A percentile compares a stretch with the other conserved stretches of the same genome.
Conservation (phyloP, 192 early-diverging fungal genomes). For the Coemansia sp. region DNA sequence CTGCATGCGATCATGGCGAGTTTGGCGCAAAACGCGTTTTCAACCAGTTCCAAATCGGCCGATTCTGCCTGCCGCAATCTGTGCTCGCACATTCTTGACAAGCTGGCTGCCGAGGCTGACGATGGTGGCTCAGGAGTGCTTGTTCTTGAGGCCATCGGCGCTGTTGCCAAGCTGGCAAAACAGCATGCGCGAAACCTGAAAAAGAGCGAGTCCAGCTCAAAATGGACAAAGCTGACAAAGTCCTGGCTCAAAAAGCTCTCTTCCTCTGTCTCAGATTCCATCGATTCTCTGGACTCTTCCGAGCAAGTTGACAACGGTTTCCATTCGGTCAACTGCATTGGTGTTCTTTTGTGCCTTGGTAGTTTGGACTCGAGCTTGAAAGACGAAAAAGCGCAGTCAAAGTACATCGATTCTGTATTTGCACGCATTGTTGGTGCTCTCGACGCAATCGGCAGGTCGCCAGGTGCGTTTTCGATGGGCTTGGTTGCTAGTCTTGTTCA, state of each 20-base stretch:
- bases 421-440: slow-evolving; percentile 3
- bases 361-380: background rate
- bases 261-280: background rate
- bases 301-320: background rate
- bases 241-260: slow-evolving; percentile 13
- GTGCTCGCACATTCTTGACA: slow-evolving; percentile 14
- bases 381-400: background rate
- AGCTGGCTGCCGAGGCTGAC: background rate
- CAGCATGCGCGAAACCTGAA: slow-evolving; percentile 2
- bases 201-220: slow-evolving; percentile 1
- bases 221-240: slow-evolving; percentile 23
- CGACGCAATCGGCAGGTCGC: background rate
- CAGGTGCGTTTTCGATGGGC: slow-evolving; percentile 11
- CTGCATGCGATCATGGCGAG: slow-evolving; percentile 7
- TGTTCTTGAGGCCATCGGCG: slow-evolving; percentile 19
- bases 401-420: background rate
- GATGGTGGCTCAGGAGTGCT: background rate
- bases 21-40: slow-evolving; percentile 25
- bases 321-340: background rate
- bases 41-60: slow-evolving; percentile 7
- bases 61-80: slow-evolving; percentile 27
- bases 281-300: background rate
- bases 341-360: background rate
- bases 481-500: slow-evolving; percentile 19
- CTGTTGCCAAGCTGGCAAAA: slow-evolving; percentile 12